Evolutionary conservation across 1,284 basidiomycete genomes (phyloP).

Genomic region (Rhodotorula sp.): DNA sequence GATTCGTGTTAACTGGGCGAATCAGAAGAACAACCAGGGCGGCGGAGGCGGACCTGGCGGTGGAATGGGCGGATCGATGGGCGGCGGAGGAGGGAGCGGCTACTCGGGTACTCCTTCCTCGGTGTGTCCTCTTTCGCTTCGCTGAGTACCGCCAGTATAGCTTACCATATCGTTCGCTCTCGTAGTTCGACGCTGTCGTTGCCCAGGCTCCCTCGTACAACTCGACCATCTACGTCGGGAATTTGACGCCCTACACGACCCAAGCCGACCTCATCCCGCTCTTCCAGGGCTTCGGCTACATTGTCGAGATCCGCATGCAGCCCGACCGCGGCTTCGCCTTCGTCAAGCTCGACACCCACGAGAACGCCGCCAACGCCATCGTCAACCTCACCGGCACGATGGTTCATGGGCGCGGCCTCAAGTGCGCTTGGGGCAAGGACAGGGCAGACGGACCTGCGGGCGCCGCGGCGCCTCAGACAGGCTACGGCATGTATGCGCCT

Average conservation of each 20-base stretch:
- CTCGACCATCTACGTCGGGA: conserved; percentile 96
- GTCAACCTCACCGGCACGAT: conserved; percentile 90
- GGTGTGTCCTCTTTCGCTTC: not conserved
- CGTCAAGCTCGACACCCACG: conserved; percentile 95
- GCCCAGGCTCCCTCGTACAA: conserved; percentile 87
- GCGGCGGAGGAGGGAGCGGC: conserved; percentile 6
- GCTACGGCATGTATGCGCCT: conserved; percentile 17
- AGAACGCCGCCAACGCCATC: conserved; percentile 95
- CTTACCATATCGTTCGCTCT: conserved; percentile 23
- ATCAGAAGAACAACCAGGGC: conserved; percentile 76
- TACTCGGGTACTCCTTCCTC: not conserved
- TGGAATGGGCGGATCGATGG: conserved; percentile 27
- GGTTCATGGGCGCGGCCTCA: conserved; percentile 92
- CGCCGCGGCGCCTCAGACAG: not conserved
- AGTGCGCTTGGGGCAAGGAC: conserved; percentile 98
- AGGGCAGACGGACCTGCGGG: conserved; percentile 14
- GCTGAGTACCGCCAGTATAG: not conserved
- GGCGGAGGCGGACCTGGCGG: conserved; percentile 52
- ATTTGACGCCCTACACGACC: conserved; percentile 91
- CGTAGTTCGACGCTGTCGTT: conserved; percentile 82
- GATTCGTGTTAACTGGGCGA: conserved; percentile 99
- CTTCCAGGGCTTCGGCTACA: conserved; percentile 95
- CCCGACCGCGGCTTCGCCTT: conserved; percentile 97
- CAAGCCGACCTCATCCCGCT: conserved; percentile 93
- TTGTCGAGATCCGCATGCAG: conserved; percentile 97